Evolutionary conservation across 73 alveolate species (phyloP).

Genomic region (Paramecium tetraurelia): DNA sequence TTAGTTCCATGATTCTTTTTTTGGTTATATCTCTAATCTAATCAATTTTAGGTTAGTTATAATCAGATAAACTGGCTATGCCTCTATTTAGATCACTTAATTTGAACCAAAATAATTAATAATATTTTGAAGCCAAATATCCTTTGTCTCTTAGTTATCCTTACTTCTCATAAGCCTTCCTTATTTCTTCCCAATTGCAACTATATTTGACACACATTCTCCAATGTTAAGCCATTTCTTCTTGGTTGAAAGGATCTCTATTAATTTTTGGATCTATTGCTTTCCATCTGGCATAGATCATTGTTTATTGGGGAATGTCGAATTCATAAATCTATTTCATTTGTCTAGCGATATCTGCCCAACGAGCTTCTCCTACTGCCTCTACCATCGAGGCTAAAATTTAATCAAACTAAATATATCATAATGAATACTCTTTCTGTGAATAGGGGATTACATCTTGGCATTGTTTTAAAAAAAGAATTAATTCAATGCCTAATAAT

Average conservation of each 20-base stretch:
- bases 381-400: not conserved
- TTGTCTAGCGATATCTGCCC: constrained; percentile 21
- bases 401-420: not conserved
- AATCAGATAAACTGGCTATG: not conserved
- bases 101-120: not conserved
- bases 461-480: not conserved
- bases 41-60: not conserved
- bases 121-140: not conserved
- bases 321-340: not conserved
- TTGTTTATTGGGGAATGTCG: not conserved
- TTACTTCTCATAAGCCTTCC: not conserved
- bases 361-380: not conserved
- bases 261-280: constrained; percentile 6
- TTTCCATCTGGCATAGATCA: constrained; percentile 12
- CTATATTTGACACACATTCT: not conserved
- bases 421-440: not conserved
- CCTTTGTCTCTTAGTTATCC: constrained; percentile 36
- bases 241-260: not conserved
- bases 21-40: constrained; percentile 19
- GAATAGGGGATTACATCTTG: not conserved
- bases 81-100: constrained; percentile 15
- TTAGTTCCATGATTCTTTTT: constrained; percentile 4
- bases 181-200: constrained; percentile 35
- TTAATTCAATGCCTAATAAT: not conserved
- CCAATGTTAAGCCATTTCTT: constrained; percentile 5